phyloP scores from a whole-genome alignment of 768 basidiomycete species.

The Tephrocybe rancida region DNA sequence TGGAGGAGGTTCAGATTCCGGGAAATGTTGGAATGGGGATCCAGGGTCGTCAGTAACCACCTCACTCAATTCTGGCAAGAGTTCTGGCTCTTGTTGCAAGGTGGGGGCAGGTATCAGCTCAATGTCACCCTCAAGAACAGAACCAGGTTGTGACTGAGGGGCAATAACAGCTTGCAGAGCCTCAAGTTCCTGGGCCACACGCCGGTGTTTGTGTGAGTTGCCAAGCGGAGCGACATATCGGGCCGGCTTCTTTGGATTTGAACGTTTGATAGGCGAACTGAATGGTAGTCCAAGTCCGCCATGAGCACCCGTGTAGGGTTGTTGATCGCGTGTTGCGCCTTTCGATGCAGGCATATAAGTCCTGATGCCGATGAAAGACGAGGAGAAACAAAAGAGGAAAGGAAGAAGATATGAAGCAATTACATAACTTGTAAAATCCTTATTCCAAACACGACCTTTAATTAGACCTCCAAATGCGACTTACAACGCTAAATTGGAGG shows the following conservation, averaged over 20 bases:
- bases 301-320: neutral
- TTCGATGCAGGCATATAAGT: neutral
- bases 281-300: conserved; percentile 22
- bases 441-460: no score
- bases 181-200: neutral
- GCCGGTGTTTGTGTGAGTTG: neutral
- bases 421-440: no score
- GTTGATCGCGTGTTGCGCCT: conserved; percentile 3
- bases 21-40: neutral
- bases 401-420: neutral
- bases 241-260: conserved; percentile 14
- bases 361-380: no score
- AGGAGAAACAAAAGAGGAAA: neutral
- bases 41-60: neutral
- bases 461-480: no score
- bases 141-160: neutral
- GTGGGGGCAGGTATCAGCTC: neutral
- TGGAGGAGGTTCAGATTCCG: neutral
- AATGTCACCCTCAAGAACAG: neutral
- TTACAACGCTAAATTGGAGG: no score
- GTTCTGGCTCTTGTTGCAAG: neutral
- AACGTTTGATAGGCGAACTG: conserved; percentile 17
- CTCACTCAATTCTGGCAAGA: neutral
- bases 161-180: neutral
- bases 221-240: conserved; percentile 7